Evolutionary conservation across 2,329 filamentous ascomycete species (phyloP).

Genomic region (Verticillium isaacii): DNA sequence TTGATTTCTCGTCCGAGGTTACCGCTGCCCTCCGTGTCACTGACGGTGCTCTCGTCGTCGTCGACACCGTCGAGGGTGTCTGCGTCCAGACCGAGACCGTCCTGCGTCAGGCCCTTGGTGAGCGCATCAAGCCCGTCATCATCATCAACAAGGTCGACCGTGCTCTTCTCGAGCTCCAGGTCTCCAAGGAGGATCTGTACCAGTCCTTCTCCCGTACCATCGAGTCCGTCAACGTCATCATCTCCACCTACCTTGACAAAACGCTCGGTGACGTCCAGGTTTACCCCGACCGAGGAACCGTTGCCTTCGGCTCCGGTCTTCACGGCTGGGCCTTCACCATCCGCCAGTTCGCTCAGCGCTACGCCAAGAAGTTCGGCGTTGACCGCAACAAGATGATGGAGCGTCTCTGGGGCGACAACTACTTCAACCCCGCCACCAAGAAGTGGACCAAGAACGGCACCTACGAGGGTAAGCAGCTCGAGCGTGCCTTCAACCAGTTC

Average conservation of each 20-base stretch:
- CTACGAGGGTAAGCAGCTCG: conserved; percentile 80
- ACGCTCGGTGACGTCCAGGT: conserved; percentile 95
- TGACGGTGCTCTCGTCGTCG: conserved; percentile 98
- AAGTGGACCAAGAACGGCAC: conserved; percentile 93
- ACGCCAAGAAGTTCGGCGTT: conserved; percentile 99
- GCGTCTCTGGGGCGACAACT: conserved; percentile 99
- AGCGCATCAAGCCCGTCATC: conserved; percentile 99
- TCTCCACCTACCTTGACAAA: conserved; percentile 98
- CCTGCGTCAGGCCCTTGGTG: conserved; percentile 95
- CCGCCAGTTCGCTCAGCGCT: conserved; percentile 92
- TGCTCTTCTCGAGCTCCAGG: conserved; percentile 97
- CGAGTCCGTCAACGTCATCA: conserved; percentile 99
- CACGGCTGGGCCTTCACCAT: conserved; percentile 99
- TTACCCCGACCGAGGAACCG: conserved; percentile 94
- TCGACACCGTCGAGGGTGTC: conserved; percentile 99
- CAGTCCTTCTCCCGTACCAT: conserved; percentile 99
- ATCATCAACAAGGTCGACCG: conserved; percentile 99
- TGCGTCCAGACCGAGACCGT: conserved; percentile 99
- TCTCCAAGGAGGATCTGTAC: conserved; percentile 98
- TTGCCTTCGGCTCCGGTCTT: conserved; percentile 98
- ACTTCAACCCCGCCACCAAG: conserved; percentile 99
- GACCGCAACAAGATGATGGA: conserved; percentile 99
- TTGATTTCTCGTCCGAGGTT: conserved; percentile 99
- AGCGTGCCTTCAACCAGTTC: conserved; percentile 99
- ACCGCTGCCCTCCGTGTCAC: conserved; percentile 99